Percentiles rank a stretch among this genome's conserved stretches.
phyloP scores from a whole-genome alignment of 352 stramenopile genomes.

The Globisporangium echinulatum region DNA sequence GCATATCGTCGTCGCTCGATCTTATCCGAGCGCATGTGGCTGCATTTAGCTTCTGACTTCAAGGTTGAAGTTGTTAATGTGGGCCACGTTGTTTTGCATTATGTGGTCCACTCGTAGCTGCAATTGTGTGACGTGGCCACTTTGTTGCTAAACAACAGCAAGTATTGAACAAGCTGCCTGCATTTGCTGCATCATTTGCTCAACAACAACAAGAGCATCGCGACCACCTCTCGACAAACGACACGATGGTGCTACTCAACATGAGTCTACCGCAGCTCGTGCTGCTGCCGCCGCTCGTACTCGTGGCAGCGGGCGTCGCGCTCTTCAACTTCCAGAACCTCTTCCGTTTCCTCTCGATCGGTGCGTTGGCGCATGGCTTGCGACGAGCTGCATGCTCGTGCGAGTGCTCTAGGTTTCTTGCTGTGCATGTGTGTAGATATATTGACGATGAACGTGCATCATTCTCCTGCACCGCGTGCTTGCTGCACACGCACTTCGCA shows the following conservation, averaged over 20 bases:
- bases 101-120: too few species aligned
- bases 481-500: neutral
- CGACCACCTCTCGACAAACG: too few species aligned
- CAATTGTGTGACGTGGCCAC: too few species aligned
- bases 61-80: too few species aligned
- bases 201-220: conserved; percentile 1
- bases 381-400: too few species aligned
- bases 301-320: conserved; percentile 54
- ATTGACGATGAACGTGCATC: neutral
- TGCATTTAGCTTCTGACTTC: too few species aligned
- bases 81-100: too few species aligned
- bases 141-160: too few species aligned
- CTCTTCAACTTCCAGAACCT: conserved; percentile 81
- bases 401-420: neutral
- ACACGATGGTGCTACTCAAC: conserved; percentile 32
- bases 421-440: neutral
- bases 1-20: too few species aligned
- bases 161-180: too few species aligned
- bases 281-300: conserved; percentile 63
- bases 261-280: conserved; percentile 53
- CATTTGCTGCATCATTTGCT: too few species aligned
- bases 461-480: neutral
- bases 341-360: conserved; percentile 55
- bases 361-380: conserved; percentile 18
- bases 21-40: too few species aligned